A percentile compares a stretch with the other conserved stretches of the same genome.
Conservation (phyloP, 495 filamentous ascomycete genomes). For the Xylaria flabelliformis region DNA sequence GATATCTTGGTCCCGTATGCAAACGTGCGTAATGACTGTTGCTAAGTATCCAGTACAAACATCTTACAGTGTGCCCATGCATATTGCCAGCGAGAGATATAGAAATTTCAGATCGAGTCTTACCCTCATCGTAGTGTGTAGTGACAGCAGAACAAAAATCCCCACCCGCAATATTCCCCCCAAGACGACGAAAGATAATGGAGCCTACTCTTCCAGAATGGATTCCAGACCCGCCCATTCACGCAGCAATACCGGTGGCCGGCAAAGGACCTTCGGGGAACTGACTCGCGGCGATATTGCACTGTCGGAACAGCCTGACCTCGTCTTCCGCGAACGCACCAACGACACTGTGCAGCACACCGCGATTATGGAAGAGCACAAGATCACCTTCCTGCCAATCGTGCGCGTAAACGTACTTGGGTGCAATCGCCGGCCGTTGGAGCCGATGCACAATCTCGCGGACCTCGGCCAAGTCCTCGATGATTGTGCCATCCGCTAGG, state of each 20-base stretch:
- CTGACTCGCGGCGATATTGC: conserved; percentile 70
- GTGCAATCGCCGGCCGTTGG: conserved; percentile 74
- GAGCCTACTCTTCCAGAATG: neutral
- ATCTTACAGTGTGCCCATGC: neutral
- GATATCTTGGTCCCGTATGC: neutral
- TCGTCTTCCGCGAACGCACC: conserved; percentile 75
- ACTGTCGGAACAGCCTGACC: conserved; percentile 75
- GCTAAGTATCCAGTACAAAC: neutral
- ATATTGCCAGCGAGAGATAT: neutral
- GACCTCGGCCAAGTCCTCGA: conserved; percentile 69
- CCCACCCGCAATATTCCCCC: neutral
- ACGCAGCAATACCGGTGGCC: neutral
- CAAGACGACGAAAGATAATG: neutral
- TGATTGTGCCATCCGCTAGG: conserved; percentile 63
- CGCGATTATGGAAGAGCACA: conserved; percentile 76
- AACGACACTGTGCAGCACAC: conserved; percentile 73
- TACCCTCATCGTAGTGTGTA: neutral
- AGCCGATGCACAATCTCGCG: conserved; percentile 69
- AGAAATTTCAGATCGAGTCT: neutral
- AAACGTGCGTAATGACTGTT: neutral
- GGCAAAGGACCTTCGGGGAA: conserved; percentile 55
- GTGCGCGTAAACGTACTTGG: conserved; percentile 70
- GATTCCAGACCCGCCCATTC: neutral
- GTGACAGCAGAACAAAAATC: neutral
- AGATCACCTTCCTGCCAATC: conserved; percentile 78